These are phyloP conservation scores for Rhizoclosmatium globosum DNA, from an alignment of 192 early-diverging fungal species.

Conservation along the genomic window DNA sequence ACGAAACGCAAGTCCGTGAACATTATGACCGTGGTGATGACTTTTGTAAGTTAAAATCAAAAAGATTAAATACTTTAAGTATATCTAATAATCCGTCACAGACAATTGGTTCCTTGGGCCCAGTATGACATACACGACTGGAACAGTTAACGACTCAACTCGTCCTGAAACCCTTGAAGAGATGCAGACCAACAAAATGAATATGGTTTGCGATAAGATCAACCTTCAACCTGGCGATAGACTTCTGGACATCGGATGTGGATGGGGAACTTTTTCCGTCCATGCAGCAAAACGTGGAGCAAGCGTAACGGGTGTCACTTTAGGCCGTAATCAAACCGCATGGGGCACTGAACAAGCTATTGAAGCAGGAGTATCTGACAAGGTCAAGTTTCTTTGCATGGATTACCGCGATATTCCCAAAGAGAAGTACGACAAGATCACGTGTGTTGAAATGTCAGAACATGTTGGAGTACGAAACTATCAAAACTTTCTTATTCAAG, in stretches of 20 bases:
- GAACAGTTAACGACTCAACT: constrained; percentile 79
- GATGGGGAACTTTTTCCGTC: constrained; percentile 94
- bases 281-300: constrained; percentile 90
- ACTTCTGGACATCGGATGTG: constrained; percentile 97
- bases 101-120: constrained; percentile 69
- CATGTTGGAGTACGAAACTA: constrained; percentile 95
- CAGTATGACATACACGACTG: constrained; percentile 97
- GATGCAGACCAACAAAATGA: constrained; percentile 95
- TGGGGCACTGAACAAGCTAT: constrained; percentile 87
- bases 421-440: constrained; percentile 95
- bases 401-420: constrained; percentile 98
- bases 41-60: constrained; percentile 91
- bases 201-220: constrained; percentile 84
- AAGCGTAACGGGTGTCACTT: constrained; percentile 92
- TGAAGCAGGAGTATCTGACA: constrained; percentile 79
- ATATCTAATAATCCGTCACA: not conserved
- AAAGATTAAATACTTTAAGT: constrained; percentile 2
- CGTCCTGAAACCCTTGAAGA: constrained; percentile 89
- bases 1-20: constrained; percentile 96
- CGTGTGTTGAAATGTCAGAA: constrained; percentile 99
- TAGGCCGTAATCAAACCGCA: constrained; percentile 90
- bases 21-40: constrained; percentile 99
- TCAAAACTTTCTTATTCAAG: constrained; percentile 87
- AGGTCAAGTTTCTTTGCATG: constrained; percentile 86
- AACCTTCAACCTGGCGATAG: constrained; percentile 86